Evolutionary conservation across 1,284 basidiomycete species (phyloP).

Genomic region (Leccinum solheimii): DNA sequence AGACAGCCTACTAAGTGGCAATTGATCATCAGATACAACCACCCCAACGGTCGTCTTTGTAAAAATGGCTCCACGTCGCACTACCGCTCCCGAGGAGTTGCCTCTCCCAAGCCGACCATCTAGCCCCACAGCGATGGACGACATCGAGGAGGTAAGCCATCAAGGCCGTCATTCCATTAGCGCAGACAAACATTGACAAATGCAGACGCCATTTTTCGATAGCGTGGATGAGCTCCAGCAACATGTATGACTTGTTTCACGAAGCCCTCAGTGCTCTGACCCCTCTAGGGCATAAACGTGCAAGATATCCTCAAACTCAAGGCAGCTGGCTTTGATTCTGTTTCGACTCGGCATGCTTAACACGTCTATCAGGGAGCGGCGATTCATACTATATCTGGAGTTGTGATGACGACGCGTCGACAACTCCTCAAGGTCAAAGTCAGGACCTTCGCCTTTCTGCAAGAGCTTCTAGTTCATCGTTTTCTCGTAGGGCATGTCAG

Average conservation of each 20-base stretch:
- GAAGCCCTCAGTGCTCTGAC: conserved; percentile 1
- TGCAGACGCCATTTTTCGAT: conserved; percentile 64
- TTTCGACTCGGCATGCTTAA: conserved; percentile 2
- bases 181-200: background rate
- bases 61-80: conserved; percentile 33
- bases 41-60: background rate
- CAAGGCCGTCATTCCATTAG: background rate
- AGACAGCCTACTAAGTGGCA: background rate
- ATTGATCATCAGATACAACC: background rate
- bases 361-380: conserved; percentile 54
- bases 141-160: conserved; percentile 43
- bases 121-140: conserved; percentile 42
- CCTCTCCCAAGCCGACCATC: conserved; percentile 40
- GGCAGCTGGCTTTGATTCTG: conserved; percentile 39
- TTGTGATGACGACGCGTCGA: conserved; percentile 83
- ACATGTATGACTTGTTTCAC: conserved; percentile 55
- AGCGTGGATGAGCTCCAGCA: conserved; percentile 87
- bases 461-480: conserved; percentile 6
- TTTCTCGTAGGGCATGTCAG: conserved; percentile 70
- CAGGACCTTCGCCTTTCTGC: conserved; percentile 17
- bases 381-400: conserved; percentile 78
- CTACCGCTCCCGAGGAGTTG: conserved; percentile 27
- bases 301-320: conserved; percentile 94
- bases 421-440: conserved; percentile 92
- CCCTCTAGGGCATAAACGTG: conserved; percentile 82